Conservation (phyloP, 2,329 filamentous ascomycete genomes). For the Exserohilum rostratum region DNA sequence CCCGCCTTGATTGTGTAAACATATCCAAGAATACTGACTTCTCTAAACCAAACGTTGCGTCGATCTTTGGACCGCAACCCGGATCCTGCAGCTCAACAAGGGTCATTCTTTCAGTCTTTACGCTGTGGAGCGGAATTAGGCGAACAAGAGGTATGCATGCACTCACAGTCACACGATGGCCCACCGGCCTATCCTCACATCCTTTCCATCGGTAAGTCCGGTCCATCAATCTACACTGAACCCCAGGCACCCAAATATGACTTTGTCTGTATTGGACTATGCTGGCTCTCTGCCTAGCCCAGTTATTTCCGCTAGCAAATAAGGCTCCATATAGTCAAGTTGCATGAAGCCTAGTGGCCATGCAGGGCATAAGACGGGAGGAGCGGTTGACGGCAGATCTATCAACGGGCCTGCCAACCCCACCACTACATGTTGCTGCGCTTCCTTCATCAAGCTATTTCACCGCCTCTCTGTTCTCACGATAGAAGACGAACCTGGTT, state of each 20-base stretch:
- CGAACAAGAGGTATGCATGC: slow-evolving; percentile 15
- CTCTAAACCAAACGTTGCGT: not conserved
- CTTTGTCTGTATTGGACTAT: slow-evolving; percentile 6
- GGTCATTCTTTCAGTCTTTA: not conserved
- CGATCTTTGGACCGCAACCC: slow-evolving; percentile 5
- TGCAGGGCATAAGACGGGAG: slow-evolving; percentile 24
- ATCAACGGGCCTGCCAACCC: slow-evolving; percentile 6
- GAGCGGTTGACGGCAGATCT: slow-evolving; percentile 15
- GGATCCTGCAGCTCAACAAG: slow-evolving; percentile 11
- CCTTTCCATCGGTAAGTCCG: slow-evolving; percentile 9
- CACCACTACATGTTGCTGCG: slow-evolving; percentile 4
- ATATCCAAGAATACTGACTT: not conserved
- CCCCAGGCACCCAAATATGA: slow-evolving; percentile 8
- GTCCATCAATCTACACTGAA: slow-evolving; percentile 5
- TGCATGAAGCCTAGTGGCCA: slow-evolving; percentile 8
- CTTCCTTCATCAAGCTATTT: slow-evolving; percentile 10
- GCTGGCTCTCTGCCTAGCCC: slow-evolving; percentile 20
- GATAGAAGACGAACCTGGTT: slow-evolving; percentile 7
- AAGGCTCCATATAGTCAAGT: slow-evolving; percentile 10
- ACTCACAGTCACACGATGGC: slow-evolving; percentile 9
- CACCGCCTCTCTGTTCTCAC: slow-evolving; percentile 19
- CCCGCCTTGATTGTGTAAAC: not conserved
- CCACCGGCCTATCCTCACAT: slow-evolving; percentile 2
- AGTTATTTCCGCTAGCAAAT: slow-evolving; percentile 9
- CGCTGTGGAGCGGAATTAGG: slow-evolving; percentile 6